phyloP scores from a whole-genome alignment of 1,284 basidiomycete species.

The Somion occarium region DNA sequence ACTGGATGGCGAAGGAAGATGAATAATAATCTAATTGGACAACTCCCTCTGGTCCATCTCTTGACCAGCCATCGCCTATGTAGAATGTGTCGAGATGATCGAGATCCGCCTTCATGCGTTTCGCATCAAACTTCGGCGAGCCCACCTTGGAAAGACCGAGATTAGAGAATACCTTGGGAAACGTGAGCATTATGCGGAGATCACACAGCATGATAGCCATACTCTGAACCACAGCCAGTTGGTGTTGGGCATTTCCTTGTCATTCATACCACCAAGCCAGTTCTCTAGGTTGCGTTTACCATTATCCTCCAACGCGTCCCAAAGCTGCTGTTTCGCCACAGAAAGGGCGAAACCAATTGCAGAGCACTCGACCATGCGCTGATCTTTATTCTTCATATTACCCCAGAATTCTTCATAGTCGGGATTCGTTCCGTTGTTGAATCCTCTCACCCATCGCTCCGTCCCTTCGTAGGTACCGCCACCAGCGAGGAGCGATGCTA shows the following conservation, averaged over 20 bases:
- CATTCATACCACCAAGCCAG: slow-evolving; percentile 74
- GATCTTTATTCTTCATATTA: slow-evolving; percentile 68
- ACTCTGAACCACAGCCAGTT: slow-evolving; percentile 84
- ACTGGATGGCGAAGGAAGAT: slow-evolving; percentile 77
- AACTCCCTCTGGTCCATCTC: slow-evolving; percentile 74
- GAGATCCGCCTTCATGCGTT: slow-evolving; percentile 69
- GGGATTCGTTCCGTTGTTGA: slow-evolving; percentile 64
- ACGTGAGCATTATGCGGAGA: not conserved
- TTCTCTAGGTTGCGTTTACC: slow-evolving; percentile 55
- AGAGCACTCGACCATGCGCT: slow-evolving; percentile 80
- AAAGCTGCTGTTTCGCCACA: slow-evolving; percentile 60
- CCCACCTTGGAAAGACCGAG: slow-evolving; percentile 63
- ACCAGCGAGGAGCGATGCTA: slow-evolving; percentile 62
- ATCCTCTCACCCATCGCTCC: slow-evolving; percentile 60
- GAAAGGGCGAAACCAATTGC: slow-evolving; percentile 71
- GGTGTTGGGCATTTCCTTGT: slow-evolving; percentile 69
- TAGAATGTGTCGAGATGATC: slow-evolving; percentile 79
- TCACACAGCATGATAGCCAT: slow-evolving; percentile 16
- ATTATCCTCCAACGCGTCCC: slow-evolving; percentile 51
- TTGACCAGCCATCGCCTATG: slow-evolving; percentile 70
- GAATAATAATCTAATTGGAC: slow-evolving; percentile 80
- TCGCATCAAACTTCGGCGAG: slow-evolving; percentile 50
- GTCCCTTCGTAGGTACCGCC: slow-evolving; percentile 52
- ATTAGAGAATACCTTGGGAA: slow-evolving; percentile 64
- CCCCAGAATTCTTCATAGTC: slow-evolving; percentile 71